Evolutionary conservation across 2,329 filamentous ascomycete genomes (phyloP).

Genomic region (Cladophialophora immunda): DNA sequence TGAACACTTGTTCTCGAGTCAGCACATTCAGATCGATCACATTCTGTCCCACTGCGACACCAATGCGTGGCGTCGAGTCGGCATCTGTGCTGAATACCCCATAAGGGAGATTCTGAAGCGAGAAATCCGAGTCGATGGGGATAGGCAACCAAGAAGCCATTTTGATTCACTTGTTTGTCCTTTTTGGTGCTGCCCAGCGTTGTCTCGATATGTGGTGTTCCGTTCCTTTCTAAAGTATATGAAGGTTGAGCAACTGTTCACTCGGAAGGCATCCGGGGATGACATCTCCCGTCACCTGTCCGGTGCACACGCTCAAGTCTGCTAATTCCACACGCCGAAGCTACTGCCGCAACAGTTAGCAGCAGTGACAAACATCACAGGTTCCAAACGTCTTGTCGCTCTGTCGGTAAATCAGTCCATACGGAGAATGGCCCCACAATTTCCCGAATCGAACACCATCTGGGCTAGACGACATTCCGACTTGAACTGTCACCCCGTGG

Average conservation of each 20-base stretch:
- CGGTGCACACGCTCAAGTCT: too few species aligned
- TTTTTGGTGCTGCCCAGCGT: not conserved
- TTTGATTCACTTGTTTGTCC: not conserved
- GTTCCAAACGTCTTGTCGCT: not conserved
- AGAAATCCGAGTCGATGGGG: conserved; percentile 20
- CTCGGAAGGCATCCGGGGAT: too few species aligned
- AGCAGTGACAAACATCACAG: too few species aligned
- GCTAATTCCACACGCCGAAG: too few species aligned
- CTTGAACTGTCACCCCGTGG: not conserved
- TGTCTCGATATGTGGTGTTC: too few species aligned
- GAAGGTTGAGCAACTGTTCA: too few species aligned
- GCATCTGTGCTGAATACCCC: conserved; percentile 26
- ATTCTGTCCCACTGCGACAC: conserved; percentile 26
- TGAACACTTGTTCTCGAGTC: conserved; percentile 19
- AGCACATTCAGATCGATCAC: conserved; percentile 25
- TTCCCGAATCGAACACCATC: not conserved
- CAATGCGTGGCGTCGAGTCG: conserved; percentile 11
- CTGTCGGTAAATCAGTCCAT: not conserved
- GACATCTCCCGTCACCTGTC: too few species aligned
- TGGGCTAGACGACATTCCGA: not conserved
- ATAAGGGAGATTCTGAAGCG: conserved; percentile 29
- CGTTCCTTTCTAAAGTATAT: too few species aligned
- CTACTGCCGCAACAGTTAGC: too few species aligned
- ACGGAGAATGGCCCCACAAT: not conserved
- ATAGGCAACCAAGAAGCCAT: conserved; percentile 25